Evolutionary conservation across 495 filamentous ascomycete genomes (phyloP).

Genomic region (Schizothecium vesticola): DNA sequence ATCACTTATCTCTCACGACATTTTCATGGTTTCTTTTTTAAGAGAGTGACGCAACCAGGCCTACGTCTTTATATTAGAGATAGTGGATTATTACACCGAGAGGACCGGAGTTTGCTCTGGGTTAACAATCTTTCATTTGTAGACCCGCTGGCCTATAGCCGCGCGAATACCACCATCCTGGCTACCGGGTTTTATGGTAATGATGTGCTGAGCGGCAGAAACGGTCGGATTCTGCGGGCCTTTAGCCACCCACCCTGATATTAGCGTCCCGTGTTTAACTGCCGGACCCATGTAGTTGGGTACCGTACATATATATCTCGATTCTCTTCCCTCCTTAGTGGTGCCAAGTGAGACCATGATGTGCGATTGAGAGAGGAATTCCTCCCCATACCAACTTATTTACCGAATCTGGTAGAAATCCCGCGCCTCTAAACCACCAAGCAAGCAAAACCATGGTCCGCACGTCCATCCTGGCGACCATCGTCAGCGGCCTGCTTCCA

Average conservation of each 20-base stretch:
- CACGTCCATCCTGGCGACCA: background rate
- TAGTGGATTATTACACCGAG: no score
- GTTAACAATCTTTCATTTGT: no score
- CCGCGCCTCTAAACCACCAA: no score
- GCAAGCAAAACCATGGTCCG: conserved; percentile 1
- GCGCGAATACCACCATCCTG: background rate
- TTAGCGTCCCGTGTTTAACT: background rate
- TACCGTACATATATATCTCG: background rate
- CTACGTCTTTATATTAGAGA: no score
- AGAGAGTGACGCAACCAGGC: no score
- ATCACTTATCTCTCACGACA: no score
- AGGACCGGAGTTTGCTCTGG: no score
- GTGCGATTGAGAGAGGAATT: background rate
- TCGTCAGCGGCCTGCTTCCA: background rate
- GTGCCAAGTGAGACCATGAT: no score
- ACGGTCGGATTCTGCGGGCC: background rate
- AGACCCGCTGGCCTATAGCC: conserved; percentile 3
- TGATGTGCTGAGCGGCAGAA: no score
- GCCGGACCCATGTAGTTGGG: background rate
- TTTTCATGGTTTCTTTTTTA: no score
- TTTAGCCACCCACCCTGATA: background rate
- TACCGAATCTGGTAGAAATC: background rate
- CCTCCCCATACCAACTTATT: background rate
- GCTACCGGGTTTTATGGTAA: background rate
- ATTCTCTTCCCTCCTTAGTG: no score